Evolutionary conservation across 495 filamentous ascomycete genomes (phyloP), one percentile per base, ranked within the genome.

Genomic region (Trichoderma erinaceum): DNA sequence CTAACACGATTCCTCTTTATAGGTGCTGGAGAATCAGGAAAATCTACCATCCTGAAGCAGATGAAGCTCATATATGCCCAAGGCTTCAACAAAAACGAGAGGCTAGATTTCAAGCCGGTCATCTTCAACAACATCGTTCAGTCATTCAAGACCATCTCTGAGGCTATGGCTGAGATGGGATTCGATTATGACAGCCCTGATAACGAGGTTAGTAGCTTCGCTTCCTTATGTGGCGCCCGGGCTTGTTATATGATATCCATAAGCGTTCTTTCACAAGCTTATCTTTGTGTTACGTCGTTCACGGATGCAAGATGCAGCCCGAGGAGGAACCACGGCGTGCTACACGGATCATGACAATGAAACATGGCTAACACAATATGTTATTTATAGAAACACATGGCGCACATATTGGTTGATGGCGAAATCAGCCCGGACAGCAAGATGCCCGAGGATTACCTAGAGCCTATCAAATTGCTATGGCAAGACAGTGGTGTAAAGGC

Each of bases 41-140:
- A 99, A 77, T 99, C 95, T 10, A 99, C 95, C 7, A 93, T 99
- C 69, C 85, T 99, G 66, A 99, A 99, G 82, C 95, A 99, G 83
- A 99, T 99, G 95, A 93, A 94, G 74, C 89, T 99, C 78, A 98
- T 99, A 72, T 93, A 99, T 75, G 89, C 92, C 50, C 86, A 92
- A 75, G 95, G 96, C 25, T 98, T 97, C 77, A 91, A 90, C 56
- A 88, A 93, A 71, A 89, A 87, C 71, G 95, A 99, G 77, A 90
- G 94, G 71, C 87, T 93, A 70, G 92, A 97, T 79, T 96, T 92
- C 78, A 91, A 94, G 70, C 90, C 91, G 50, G 92, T 98, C 74
- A 95, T 99, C 69, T 97, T 97, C 78, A 89, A 88, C 67, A 98
- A 97, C 78, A 85, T 97, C 67, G 84, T 96, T 67, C 88, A 92